A percentile compares a stretch with the other conserved stretches of the same genome.
Conservation (phyloP, 345 rosid species). For the Mallotus nudiflorus region DNA sequence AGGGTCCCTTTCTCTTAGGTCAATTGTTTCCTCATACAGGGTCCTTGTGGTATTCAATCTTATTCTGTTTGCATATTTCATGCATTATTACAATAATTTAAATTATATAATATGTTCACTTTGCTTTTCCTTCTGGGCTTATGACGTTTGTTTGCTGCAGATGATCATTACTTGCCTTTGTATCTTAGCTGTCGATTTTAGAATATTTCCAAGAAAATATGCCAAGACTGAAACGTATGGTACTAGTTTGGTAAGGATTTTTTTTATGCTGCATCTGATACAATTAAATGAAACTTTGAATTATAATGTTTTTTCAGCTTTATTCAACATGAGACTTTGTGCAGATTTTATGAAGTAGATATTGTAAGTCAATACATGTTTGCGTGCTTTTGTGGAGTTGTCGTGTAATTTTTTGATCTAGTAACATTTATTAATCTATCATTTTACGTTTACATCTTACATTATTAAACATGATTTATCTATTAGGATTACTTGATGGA, state of each 20-base stretch:
- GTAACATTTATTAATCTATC: background rate
- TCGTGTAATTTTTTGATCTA: background rate
- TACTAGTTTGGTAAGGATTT: constrained; percentile 65
- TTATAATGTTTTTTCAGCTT: background rate
- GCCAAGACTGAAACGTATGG: constrained; percentile 91
- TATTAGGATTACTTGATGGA: background rate
- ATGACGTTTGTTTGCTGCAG: constrained; percentile 39
- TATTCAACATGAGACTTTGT: background rate
- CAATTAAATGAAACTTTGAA: background rate
- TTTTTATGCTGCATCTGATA: constrained; percentile 11
- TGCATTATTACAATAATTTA: constrained; percentile 5
- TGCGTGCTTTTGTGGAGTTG: background rate
- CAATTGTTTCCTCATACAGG: constrained; percentile 60
- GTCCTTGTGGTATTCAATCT: constrained; percentile 53
- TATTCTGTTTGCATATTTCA: background rate
- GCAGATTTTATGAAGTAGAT: background rate
- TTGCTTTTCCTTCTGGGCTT: constrained; percentile 5
- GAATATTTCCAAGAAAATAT: constrained; percentile 76
- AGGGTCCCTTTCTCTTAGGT: constrained; percentile 44
- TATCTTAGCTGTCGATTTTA: constrained; percentile 92
- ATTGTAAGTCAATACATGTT: background rate
- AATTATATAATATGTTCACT: background rate
- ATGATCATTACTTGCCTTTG: constrained; percentile 78
- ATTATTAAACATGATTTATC: background rate
- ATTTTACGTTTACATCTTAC: background rate